Conservation (phyloP, 495 filamentous ascomycete species). For the Lophiostoma macrostomum region DNA sequence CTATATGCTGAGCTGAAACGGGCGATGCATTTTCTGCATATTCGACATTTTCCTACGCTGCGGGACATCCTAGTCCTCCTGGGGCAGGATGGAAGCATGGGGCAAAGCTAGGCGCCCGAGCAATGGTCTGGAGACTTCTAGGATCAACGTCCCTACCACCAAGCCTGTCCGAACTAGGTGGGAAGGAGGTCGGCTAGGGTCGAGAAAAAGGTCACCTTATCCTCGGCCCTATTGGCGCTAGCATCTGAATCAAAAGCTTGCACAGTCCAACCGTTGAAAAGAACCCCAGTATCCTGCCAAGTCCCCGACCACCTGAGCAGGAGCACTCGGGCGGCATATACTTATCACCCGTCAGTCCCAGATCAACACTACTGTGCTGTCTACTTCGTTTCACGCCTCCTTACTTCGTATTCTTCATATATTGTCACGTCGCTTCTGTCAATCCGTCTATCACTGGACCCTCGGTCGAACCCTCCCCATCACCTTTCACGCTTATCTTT, state of each 20-base stretch:
- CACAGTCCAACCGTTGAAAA: conserved; percentile 26
- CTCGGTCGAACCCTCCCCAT: too few species aligned
- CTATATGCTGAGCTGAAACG: conserved; percentile 28
- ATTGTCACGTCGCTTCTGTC: too few species aligned
- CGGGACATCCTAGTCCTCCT: conserved; percentile 18
- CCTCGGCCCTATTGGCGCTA: conserved; percentile 15
- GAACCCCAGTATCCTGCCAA: conserved; percentile 1
- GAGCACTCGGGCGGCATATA: conserved; percentile 4
- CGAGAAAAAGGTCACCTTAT: conserved; percentile 21
- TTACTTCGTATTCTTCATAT: too few species aligned
- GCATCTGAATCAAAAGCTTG: conserved; percentile 21
- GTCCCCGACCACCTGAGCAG: conserved; percentile 13
- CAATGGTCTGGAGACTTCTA: neutral
- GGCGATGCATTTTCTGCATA: conserved; percentile 24
- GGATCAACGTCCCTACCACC: conserved; percentile 9
- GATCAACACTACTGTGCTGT: too few species aligned
- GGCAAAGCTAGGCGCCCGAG: conserved; percentile 11
- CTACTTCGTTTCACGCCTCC: too few species aligned
- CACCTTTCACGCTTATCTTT: too few species aligned
- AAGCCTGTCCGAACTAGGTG: conserved; percentile 18
- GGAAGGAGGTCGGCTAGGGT: conserved; percentile 24
- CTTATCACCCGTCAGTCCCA: conserved; percentile 27
- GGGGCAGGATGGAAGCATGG: conserved; percentile 4
- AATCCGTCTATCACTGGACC: too few species aligned
- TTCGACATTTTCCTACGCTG: conserved; percentile 13